Percentiles rank a stretch among this genome's conserved stretches.
phyloP scores from a whole-genome alignment of 139 green algal species.

The Asterochloris erici region DNA sequence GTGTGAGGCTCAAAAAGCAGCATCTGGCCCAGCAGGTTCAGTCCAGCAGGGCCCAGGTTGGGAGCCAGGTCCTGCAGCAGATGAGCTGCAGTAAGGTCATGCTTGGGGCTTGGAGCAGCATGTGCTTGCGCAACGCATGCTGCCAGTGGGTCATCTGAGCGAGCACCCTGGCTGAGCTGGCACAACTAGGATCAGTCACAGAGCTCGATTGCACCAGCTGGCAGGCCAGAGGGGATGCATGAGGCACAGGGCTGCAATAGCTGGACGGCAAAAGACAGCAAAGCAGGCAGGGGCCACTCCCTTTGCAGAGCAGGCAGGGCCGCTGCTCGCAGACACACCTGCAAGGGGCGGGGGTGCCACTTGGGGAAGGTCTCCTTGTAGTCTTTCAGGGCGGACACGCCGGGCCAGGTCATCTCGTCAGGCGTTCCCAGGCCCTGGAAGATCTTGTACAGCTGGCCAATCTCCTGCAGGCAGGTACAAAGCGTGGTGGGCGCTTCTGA shows the following conservation, averaged over 20 bases:
- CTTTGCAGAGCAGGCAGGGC: too few species aligned
- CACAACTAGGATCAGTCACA: neutral
- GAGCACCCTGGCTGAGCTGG: too few species aligned
- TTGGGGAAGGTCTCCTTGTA: conserved; percentile 79
- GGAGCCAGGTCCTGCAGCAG: conserved; percentile 54
- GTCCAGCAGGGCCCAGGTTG: conserved; percentile 49
- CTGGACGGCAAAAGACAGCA: too few species aligned
- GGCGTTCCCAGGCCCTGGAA: conserved; percentile 66
- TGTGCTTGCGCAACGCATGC: too few species aligned
- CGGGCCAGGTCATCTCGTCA: conserved; percentile 45
- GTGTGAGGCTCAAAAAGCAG: conserved; percentile 45
- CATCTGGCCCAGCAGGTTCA: conserved; percentile 76
- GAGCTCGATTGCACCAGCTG: neutral
- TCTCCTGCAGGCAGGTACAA: conserved; percentile 37
- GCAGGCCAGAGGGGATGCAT: neutral
- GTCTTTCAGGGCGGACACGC: conserved; percentile 59
- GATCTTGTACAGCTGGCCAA: conserved; percentile 73
- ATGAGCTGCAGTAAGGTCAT: neutral
- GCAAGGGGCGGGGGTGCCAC: conserved; percentile 30
- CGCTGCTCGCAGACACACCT: neutral
- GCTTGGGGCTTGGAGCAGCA: conserved; percentile 1
- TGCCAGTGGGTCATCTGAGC: neutral
- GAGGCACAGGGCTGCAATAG: too few species aligned
- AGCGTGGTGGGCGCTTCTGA: neutral
- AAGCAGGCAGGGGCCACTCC: too few species aligned